Percentiles rank a stretch among this genome's conserved stretches.
These are phyloP conservation scores for Coffea humblotiana DNA, from an alignment of 305 asterid species.

Conservation along the genomic window DNA sequence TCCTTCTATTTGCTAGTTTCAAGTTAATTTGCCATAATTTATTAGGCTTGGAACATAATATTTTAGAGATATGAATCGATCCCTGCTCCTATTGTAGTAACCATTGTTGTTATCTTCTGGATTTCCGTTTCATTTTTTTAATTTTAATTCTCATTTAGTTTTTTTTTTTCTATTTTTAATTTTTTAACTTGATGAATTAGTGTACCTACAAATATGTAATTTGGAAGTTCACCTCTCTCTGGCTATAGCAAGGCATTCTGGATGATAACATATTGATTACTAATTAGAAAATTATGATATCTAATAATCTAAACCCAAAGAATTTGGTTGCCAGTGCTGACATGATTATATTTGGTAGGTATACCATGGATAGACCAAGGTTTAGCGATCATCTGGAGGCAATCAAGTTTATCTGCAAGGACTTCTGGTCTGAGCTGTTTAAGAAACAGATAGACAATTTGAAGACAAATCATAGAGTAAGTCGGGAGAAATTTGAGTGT, in stretches of 20 bases:
- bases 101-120: background rate
- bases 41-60: background rate
- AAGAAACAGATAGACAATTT: slow-evolving; percentile 98
- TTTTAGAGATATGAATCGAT: background rate
- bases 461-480: slow-evolving; percentile 94
- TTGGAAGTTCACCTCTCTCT: background rate
- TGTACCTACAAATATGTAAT: background rate
- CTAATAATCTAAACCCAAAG: background rate
- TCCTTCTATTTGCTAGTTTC: background rate
- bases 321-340: slow-evolving; percentile 2
- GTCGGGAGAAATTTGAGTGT: slow-evolving; percentile 21
- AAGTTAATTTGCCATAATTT: background rate
- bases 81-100: background rate
- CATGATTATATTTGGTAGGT: slow-evolving; percentile 38
- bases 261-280: background rate
- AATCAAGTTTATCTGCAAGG: slow-evolving; percentile 96
- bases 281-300: background rate
- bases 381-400: slow-evolving; percentile 96
- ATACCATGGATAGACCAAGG: slow-evolving; percentile 94
- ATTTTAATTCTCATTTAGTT: too few species aligned
- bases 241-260: background rate
- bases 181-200: background rate
- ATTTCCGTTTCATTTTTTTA: background rate
- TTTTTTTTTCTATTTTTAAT: background rate
- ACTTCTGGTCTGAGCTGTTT: slow-evolving; percentile 98